Evolutionary conservation across 805 yeast species (phyloP), one percentile per base, ranked within the genome.

Genomic region (Teunomyces tritomae): DNA sequence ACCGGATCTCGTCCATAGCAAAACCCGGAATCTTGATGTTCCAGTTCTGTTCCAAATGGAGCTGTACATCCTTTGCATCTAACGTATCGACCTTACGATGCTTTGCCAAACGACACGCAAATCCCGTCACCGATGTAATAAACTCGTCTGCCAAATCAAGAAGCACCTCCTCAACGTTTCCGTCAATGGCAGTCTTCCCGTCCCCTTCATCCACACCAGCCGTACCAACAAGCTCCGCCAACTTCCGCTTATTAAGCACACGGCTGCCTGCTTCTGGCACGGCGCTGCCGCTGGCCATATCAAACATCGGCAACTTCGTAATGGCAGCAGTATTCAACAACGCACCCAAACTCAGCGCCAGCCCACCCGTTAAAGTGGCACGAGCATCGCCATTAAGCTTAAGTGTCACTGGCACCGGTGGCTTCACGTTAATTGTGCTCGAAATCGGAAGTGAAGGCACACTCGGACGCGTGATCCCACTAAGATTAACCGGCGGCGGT

Each of bases 141-240:
- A 94, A 94, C 62, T 94, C 98, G 66, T 94, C 99, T 0, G 99
- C 97, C 42, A 94, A 71, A 65, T 94, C 99, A 39, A 94, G 73
- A 30, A 94, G 70, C 34, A 94, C 70, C 57, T 92, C 98, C 65
- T 91, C 97, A 13, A 89, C 96, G 66, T 94, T 97, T 26, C 97
- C 98, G 65, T 92, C 99, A 48, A 94, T 87, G 4, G 79, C 78
- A 5, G 96, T 84, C 58, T 90, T 96, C 13, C 92, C 87, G 61
- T 92, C 97, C 36, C 96, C 97, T 64, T 85, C 94, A 63, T 87
- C 92, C 2, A 84, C 80, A 5, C 91, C 94, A 11, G 84, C 87
- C 2, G 88, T 82, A 60, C 83, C 82, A 5, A 94, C 94, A 50
- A 94, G 75, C 62, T 94, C 99, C 53, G 87, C 79, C 55, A 94